Base-by-base conservation (phyloP, 352 stramenopile species). In the Phytophthora palmivora region DNA sequence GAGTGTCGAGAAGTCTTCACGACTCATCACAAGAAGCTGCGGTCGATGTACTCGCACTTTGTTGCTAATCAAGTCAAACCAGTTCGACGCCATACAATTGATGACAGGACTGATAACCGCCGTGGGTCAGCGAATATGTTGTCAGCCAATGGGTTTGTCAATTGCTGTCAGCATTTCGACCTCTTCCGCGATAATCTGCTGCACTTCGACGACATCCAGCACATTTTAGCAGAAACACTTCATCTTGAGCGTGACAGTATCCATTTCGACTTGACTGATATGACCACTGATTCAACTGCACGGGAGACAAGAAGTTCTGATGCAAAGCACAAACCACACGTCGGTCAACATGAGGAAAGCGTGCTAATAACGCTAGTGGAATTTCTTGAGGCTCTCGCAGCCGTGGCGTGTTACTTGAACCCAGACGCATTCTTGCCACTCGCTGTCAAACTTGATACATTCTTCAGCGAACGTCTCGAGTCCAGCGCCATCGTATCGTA, bases 341-440 rank as follows among this genome's bases (percentile, higher is more conserved):
- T 7, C 11, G 18, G 11, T 0, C 44, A 60, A 8, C 19, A 63
- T 4, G 67, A 74, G 6, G 68, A 78, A 8, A 41, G 47, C 32
- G 30, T 86, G 30, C 67, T 89, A 9, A 46, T 92, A 37, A 89
- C 82, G 3, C 78, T 81, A 16, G 59, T 75, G 6, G 82, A 92
- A 53, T 92, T 88, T 43, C 49, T 86, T 12, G 78, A 92, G 37
- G 68, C 74, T 15, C 51, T 89, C 1, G 74, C 76, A 12, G 82
- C 82, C 2, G 58, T 92, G 15, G 78, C 75, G 4, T 87, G 78
- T 24, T 92, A 90, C 50, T 62, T 87, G 26, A 71, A 79, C 5
- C 80, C 78, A 2, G 77, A 89, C 55, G 70, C 76, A 2, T 92
- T 92, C 44, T 49, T 87, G 6, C 77, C 82, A 7, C 69, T 90